These are phyloP conservation scores for Aspergillus bombycis DNA, from an alignment of 2,329 filamentous ascomycete species.

Conservation along the genomic window DNA sequence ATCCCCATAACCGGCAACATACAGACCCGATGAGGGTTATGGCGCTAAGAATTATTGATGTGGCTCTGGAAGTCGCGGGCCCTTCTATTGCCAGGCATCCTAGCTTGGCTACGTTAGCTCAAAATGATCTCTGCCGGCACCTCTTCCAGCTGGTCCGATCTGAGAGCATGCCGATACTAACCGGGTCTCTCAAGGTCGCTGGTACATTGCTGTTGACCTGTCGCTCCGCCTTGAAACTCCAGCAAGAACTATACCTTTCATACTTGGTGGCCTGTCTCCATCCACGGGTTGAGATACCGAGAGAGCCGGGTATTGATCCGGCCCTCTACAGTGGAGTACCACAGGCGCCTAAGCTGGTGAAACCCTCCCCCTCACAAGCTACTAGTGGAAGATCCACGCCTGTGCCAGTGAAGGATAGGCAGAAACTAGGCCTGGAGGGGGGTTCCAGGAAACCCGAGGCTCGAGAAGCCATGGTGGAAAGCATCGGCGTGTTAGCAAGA, in stretches of 20 bases:
- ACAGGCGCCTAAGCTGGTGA: constrained; percentile 83
- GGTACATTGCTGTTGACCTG: constrained; percentile 91
- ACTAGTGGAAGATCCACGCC: constrained; percentile 85
- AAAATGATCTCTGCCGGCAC: constrained; percentile 90
- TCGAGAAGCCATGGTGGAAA: constrained; percentile 97
- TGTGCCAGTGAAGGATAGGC: constrained; percentile 86
- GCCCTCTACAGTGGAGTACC: constrained; percentile 91
- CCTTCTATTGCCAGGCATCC: constrained; percentile 94
- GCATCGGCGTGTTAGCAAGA: constrained; percentile 83
- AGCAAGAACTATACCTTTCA: constrained; percentile 93
- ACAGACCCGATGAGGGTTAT: constrained; percentile 96
- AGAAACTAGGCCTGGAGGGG: constrained; percentile 89
- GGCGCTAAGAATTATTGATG: constrained; percentile 95
- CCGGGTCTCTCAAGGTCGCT: constrained; percentile 88
- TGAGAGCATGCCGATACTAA: constrained; percentile 92
- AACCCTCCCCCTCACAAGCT: constrained; percentile 72
- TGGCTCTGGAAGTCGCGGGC: constrained; percentile 92
- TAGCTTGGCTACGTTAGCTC: constrained; percentile 80
- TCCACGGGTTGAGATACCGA: constrained; percentile 89
- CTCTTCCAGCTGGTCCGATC: constrained; percentile 95
- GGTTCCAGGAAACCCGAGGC: constrained; percentile 91
- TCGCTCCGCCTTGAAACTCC: constrained; percentile 84
- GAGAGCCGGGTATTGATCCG: constrained; percentile 87
- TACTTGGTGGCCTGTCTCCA: constrained; percentile 94
- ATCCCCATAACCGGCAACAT: constrained; percentile 89